A percentile compares a stretch with the other conserved stretches of the same genome.
Evolutionary conservation across 106 monocot genomes (phyloP).

Genomic region (Agapanthus africanus): DNA sequence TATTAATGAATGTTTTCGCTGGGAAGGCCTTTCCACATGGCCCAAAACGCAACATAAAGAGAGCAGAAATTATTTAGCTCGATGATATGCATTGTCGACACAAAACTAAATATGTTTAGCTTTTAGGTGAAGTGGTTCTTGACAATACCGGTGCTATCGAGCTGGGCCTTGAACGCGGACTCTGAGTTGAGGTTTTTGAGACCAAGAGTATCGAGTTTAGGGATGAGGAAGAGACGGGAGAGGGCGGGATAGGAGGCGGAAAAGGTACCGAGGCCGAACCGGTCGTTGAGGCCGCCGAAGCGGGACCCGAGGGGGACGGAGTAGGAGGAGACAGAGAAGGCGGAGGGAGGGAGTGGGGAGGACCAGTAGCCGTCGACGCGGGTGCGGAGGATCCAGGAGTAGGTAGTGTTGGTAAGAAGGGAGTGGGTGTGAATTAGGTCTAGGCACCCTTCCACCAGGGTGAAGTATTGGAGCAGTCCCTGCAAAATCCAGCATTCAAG

Average conservation of each 20-base stretch:
- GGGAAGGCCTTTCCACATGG: too few relatives aligned
- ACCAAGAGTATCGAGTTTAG: slow-evolving; percentile 22
- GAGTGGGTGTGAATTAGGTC: slow-evolving; percentile 41
- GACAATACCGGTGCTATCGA: slow-evolving; percentile 5
- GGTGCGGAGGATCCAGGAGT: slow-evolving; percentile 68
- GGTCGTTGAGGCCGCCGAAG: slow-evolving; percentile 77
- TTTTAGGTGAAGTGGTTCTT: too few relatives aligned
- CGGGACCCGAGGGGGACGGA: slow-evolving; percentile 57
- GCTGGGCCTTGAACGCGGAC: slow-evolving; percentile 50
- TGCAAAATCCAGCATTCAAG: too few relatives aligned
- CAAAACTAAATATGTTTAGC: too few relatives aligned
- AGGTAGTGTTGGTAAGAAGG: slow-evolving; percentile 37
- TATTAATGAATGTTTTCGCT: too few relatives aligned
- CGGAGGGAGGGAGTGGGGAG: slow-evolving; percentile 20
- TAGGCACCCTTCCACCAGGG: slow-evolving; percentile 75
- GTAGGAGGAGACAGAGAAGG: slow-evolving; percentile 37
- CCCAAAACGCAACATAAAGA: too few relatives aligned
- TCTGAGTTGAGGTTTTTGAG: slow-evolving; percentile 44
- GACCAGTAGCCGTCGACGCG: slow-evolving; percentile 85
- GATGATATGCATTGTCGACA: too few relatives aligned
- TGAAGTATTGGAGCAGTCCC: slow-evolving; percentile 83
- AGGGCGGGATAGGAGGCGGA: slow-evolving; percentile 37
- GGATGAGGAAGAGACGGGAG: slow-evolving; percentile 43
- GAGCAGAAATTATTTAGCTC: too few relatives aligned
- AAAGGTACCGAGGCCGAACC: slow-evolving; percentile 58